Conservation (phyloP, 2,329 filamentous ascomycete genomes). For the Alternaria conjuncta region DNA sequence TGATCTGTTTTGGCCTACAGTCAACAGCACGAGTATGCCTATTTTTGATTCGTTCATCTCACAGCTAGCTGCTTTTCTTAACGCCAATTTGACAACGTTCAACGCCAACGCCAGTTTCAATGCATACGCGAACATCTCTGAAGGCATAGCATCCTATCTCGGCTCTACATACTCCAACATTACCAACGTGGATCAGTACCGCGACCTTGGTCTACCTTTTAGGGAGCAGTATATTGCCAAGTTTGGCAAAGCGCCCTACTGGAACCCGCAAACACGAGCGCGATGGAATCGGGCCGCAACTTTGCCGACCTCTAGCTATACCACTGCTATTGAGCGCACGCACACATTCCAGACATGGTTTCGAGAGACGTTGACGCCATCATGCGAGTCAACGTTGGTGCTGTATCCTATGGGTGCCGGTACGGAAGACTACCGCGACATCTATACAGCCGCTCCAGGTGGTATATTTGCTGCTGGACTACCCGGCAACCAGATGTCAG, state of each 20-base stretch:
- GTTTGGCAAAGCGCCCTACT: slow-evolving; percentile 16
- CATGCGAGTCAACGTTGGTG: slow-evolving; percentile 13
- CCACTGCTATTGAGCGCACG: slow-evolving; percentile 6
- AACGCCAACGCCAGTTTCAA: slow-evolving; percentile 17
- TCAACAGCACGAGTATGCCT: slow-evolving; percentile 16
- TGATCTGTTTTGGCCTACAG: slow-evolving; percentile 17
- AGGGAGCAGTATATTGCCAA: slow-evolving; percentile 11
- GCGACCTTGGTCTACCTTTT: slow-evolving; percentile 9
- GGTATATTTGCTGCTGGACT: slow-evolving; percentile 10
- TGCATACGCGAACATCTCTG: slow-evolving; percentile 9
- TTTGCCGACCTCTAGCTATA: slow-evolving; percentile 9
- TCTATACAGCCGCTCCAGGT: slow-evolving; percentile 1
- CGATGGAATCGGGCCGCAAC: slow-evolving; percentile 10
- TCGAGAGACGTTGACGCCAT: slow-evolving; percentile 8
- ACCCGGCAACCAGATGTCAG: slow-evolving; percentile 10
- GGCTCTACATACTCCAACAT: slow-evolving; percentile 17
- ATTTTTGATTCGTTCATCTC: slow-evolving; percentile 12
- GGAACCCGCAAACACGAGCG: slow-evolving; percentile 14
- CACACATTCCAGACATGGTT: slow-evolving; percentile 9
- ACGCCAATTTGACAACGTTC: slow-evolving; percentile 5
- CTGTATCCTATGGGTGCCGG: slow-evolving; percentile 18
- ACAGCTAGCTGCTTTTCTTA: slow-evolving; percentile 10
- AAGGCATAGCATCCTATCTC: slow-evolving; percentile 14
- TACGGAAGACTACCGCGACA: slow-evolving; percentile 11
- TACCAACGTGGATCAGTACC: slow-evolving; percentile 20